phyloP scores from a whole-genome alignment of 1,139 yeast genomes.

The Kluyveromyces marxianus region DNA sequence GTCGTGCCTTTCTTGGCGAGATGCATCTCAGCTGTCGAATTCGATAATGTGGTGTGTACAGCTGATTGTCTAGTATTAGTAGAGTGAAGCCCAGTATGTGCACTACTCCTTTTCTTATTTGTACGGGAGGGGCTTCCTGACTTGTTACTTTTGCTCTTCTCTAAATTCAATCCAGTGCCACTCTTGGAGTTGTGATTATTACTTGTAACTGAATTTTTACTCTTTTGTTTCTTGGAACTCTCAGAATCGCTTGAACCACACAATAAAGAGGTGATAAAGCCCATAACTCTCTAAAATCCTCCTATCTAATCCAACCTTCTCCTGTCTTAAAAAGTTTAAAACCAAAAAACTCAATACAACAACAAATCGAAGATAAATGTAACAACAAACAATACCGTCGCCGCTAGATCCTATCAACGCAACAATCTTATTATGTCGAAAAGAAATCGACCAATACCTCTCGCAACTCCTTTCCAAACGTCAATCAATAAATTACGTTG shows the following conservation, averaged over 20 bases:
- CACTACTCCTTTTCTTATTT: not conserved
- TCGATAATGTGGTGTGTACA: constrained; percentile 14
- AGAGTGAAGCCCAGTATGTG: not conserved
- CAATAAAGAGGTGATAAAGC: constrained; percentile 24
- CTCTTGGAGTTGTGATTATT: constrained; percentile 8
- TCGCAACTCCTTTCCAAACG: too few species aligned
- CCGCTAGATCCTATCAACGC: too few species aligned
- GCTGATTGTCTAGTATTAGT: constrained; percentile 9
- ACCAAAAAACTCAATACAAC: not conserved
- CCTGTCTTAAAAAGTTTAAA: not conserved
- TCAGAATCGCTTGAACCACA: constrained; percentile 18
- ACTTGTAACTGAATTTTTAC: not conserved
- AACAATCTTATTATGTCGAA: too few species aligned
- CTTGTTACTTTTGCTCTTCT: constrained; percentile 4
- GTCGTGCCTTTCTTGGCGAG: not conserved
- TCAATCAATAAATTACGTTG: too few species aligned
- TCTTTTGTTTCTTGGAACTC: constrained; percentile 2
- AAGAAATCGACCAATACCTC: too few species aligned
- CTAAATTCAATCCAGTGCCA: constrained; percentile 11
- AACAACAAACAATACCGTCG: too few species aligned
- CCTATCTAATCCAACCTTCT: not conserved
- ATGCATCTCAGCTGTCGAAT: constrained; percentile 13
- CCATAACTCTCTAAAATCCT: constrained; percentile 13
- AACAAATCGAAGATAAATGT: too few species aligned
- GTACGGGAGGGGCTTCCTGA: not conserved